phyloP scores from a whole-genome alignment of 352 stramenopile species.

The Pythium biforme region DNA sequence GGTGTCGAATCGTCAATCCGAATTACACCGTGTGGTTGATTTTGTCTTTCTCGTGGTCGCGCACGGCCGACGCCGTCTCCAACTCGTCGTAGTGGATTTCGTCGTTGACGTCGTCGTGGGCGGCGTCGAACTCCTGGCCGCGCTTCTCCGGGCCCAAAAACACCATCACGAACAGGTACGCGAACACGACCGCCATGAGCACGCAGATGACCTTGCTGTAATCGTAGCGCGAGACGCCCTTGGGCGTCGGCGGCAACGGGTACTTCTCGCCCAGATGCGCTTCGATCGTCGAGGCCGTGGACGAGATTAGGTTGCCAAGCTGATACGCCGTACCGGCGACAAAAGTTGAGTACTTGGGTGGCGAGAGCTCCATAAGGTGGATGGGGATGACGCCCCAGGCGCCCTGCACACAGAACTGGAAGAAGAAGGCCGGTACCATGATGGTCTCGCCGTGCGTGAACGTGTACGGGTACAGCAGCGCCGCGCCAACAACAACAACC shows the following conservation, averaged over 20 bases:
- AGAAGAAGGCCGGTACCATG: constrained; percentile 43
- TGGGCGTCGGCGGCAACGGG: constrained; percentile 31
- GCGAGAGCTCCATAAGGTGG: constrained; percentile 56
- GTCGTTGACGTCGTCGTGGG: constrained; percentile 5
- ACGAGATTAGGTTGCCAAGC: constrained; percentile 55
- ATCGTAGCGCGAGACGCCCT: constrained; percentile 36
- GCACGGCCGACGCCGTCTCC: too few relatives aligned
- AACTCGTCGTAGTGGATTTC: too few relatives aligned
- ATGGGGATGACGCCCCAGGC: constrained; percentile 59
- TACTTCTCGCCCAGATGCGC: constrained; percentile 44
- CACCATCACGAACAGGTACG: constrained; percentile 44
- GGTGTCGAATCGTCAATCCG: too few relatives aligned
- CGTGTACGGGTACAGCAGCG: constrained; percentile 50
- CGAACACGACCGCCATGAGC: constrained; percentile 47
- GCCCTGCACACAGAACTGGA: constrained; percentile 53
- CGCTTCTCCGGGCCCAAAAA: constrained; percentile 47
- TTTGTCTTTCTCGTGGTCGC: too few relatives aligned
- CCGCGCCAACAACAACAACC: constrained; percentile 31
- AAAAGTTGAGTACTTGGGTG: constrained; percentile 49
- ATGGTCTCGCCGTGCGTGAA: constrained; percentile 28
- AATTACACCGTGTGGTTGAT: too few relatives aligned
- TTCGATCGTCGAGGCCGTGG: constrained; percentile 53
- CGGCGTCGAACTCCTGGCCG: constrained; percentile 48
- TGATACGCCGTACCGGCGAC: constrained; percentile 53
- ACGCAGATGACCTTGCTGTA: constrained; percentile 55